A percentile compares a stretch with the other conserved stretches of the same genome.
Conservation (phyloP, 1,139 yeast species). For the Candida sp. region DNA sequence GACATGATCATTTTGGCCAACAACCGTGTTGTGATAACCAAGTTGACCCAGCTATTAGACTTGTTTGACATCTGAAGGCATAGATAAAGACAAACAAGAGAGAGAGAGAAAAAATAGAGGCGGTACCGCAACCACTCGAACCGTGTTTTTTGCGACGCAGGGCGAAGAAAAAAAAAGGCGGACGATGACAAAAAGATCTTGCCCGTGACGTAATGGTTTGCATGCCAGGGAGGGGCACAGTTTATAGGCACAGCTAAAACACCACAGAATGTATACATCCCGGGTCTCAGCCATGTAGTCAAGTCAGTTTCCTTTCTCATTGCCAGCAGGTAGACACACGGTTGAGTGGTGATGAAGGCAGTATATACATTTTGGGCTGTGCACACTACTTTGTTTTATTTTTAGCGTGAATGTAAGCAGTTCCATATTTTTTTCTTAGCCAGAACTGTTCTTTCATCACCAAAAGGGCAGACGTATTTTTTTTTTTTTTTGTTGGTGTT, state of each 20-base stretch:
- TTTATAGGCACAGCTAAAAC: no score
- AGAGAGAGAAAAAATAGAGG: not conserved
- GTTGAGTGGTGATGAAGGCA: no score
- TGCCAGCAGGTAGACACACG: no score
- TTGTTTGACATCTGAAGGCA: constrained; percentile 16
- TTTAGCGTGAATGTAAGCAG: not conserved
- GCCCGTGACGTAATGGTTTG: no score
- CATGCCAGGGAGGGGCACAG: no score
- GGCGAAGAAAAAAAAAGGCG: not conserved
- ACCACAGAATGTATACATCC: no score
- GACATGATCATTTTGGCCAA: constrained; percentile 32
- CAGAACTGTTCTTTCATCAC: not conserved
- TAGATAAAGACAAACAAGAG: not conserved
- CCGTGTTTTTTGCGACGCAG: not conserved
- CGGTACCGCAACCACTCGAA: no score
- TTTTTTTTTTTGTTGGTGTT: not conserved
- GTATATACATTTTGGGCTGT: no score
- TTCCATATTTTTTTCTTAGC: not conserved
- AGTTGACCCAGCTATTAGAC: constrained; percentile 26
- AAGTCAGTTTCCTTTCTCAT: no score
- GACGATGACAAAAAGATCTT: no score
- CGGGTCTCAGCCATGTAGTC: no score
- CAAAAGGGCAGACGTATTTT: not conserved
- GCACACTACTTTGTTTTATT: no score
- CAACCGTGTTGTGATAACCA: constrained; percentile 37